Base-by-base conservation (phyloP, 2,329 filamentous ascomycete genomes). In the Fusarium xyrophilum region DNA sequence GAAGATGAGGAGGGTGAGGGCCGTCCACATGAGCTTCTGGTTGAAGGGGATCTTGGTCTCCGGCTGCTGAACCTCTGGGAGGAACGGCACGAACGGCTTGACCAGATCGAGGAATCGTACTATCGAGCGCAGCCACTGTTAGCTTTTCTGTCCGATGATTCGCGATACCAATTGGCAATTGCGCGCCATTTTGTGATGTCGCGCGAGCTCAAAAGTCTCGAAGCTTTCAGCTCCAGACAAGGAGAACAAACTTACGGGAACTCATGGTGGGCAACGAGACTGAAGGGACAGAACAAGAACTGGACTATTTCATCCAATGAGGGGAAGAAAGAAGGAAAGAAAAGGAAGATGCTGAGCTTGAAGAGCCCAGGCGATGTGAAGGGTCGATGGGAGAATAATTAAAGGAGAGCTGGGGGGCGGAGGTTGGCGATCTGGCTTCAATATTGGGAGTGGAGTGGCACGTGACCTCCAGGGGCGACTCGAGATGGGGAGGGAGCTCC, bases 71-170 rank as follows among this genome's bases (percentile, higher is more conserved):
- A 99, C 96, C 91, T 99, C 96, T 79, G 96, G 96, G 82, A 99
- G 92, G 89, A 98, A 93, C 86, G 96, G 95, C 87, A 96, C 93
- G 82, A 99, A 99, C 79, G 96, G 96, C 85, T 99, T 99, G 86
- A 99, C 96, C 82, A 98, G 89, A 84, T 99, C 96, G 86, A 99
- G 95, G 81, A 99, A 99, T 82, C 96, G 94, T 84, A 99, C 95
- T 98, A 77, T 57, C 60, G 33, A 39, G 56, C 48, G 50, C 63
- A 65, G 47, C 60, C 46, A 58, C 60, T 23, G 72, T 80, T 61
- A 80, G 78, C 63, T 51, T 62, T 35, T 56, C 19, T 19, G 56
- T 62, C 70, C 52, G 60, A 52, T 56, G 42, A 27, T 56, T 55
- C 33, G 51, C 56, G 55, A 57, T 43, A 14, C 12, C 56, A 47